Base-by-base conservation (phyloP, 495 filamentous ascomycete species). In the Talaromyces nanjingensis region DNA sequence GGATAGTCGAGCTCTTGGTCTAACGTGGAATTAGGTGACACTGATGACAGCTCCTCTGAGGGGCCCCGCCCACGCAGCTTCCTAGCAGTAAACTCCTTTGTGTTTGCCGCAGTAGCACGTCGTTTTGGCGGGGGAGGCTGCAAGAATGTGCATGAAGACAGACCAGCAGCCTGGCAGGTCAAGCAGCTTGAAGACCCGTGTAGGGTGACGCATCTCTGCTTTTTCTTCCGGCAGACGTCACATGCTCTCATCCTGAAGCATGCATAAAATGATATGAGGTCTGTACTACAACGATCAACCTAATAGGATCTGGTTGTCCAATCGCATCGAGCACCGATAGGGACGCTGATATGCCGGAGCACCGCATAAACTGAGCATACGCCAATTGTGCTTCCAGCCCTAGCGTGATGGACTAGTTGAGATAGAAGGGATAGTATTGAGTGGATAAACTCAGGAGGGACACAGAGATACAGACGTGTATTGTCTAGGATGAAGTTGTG, bases 201-300 rank as follows among this genome's bases (percentile, higher is more conserved):
- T 67, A 88, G 83, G 70, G 91, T 84, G 64, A 91, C 87, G 73
- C 90, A 93, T 69, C 89, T 85, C 57, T 82, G 85, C 72, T 89
- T 88, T 62, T 88, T 78, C 71, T 81, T 79, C 62, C 87, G 78
- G 71, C 90, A 93, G 33, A 85, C 81, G 72, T 87, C 85, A 73
- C 79, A 82, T 6, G 76, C 77, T 62, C 59, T 59, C 56, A 24
- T 77, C 42, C 42, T 45, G 1, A 45, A 18, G 42, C 4, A 45
- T 45, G 1, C n/a, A 37, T 37, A 12, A 37, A 37, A 37, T 4
- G 33, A 9, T 45, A n/a, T 45, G 14, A 16, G 39, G 12, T 42
- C 12, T 42, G 9, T 6, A 42, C 11, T 9, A 18, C 42, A 18
- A 45, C n/a, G 5, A 45, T 45, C 42, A 45, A 18, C 16, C 42